A percentile compares a stretch with the other conserved stretches of the same genome.
phyloP scores from a whole-genome alignment of 75 land plant species.

The Cunninghamia lanceolata region DNA sequence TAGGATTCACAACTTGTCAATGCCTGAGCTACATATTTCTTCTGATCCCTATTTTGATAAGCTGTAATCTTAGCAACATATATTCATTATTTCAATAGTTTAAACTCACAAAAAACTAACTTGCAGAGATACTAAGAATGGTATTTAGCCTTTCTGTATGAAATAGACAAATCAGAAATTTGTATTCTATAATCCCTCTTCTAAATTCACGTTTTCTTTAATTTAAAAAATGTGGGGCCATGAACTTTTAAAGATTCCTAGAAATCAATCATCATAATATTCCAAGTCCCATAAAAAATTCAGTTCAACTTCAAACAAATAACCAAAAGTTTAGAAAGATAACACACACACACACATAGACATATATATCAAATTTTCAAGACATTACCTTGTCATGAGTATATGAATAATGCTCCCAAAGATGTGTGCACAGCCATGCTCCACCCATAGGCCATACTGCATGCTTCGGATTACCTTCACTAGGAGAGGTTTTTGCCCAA shows the following conservation, averaged over 20 bases:
- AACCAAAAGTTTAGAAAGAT: background rate
- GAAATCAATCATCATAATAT: background rate
- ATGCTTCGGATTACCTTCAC: conserved; percentile 75
- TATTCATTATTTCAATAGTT: background rate
- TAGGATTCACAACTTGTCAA: too few relatives aligned
- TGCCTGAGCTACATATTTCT: too few relatives aligned
- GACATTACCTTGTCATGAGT: conserved; percentile 77
- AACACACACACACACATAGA: too few relatives aligned
- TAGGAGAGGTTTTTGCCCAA: conserved; percentile 96
- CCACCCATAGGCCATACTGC: conserved; percentile 96
- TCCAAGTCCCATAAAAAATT: background rate
- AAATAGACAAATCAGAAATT: background rate
- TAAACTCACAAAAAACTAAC: background rate
- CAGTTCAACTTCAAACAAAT: background rate
- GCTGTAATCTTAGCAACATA: background rate
- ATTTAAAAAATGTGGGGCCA: background rate
- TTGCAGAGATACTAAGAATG: background rate
- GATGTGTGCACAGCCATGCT: conserved; percentile 93
- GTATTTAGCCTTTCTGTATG: background rate
- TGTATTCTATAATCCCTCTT: background rate
- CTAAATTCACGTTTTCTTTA: background rate
- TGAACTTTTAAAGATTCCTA: background rate
- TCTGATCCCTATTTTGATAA: background rate
- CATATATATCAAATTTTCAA: background rate
- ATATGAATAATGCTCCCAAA: conserved; percentile 88